Conservation (phyloP, 1,284 basidiomycete genomes). For the Ganoderma resinaceum region DNA sequence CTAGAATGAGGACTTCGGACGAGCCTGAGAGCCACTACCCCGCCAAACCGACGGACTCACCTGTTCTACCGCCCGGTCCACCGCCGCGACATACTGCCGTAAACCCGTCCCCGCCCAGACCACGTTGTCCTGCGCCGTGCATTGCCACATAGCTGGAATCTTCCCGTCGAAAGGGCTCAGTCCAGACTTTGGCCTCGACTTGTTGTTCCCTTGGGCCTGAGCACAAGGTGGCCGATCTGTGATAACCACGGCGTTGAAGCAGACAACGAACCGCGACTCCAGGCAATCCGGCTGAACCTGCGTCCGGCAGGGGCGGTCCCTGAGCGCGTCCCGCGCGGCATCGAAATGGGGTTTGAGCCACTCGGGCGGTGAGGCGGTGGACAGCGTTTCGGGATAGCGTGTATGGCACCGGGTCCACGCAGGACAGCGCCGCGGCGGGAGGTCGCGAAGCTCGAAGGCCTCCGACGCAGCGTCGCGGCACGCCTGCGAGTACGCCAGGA, state of each 20-base stretch:
- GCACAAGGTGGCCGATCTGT: neutral
- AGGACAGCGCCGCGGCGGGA: neutral
- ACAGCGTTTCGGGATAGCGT: neutral
- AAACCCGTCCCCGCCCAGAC: neutral
- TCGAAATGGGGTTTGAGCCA: neutral
- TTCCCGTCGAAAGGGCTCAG: neutral
- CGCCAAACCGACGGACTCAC: neutral
- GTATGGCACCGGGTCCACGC: neutral
- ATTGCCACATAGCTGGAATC: neutral
- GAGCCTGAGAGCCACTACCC: too few species aligned
- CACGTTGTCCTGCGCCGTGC: neutral
- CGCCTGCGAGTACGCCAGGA: neutral
- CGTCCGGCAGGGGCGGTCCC: neutral
- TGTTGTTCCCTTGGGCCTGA: neutral
- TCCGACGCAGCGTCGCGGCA: neutral
- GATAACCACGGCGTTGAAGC: neutral
- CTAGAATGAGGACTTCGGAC: neutral
- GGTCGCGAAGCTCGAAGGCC: neutral
- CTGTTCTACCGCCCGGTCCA: neutral
- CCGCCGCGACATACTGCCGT: neutral
- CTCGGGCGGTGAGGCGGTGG: neutral
- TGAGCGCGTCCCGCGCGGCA: neutral
- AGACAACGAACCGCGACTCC: neutral
- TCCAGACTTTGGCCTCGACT: neutral
- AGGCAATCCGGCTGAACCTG: neutral